Evolutionary conservation across 495 filamentous ascomycete genomes (phyloP), one percentile per base, ranked within the genome.

Genomic region (Tuber magnatum): DNA sequence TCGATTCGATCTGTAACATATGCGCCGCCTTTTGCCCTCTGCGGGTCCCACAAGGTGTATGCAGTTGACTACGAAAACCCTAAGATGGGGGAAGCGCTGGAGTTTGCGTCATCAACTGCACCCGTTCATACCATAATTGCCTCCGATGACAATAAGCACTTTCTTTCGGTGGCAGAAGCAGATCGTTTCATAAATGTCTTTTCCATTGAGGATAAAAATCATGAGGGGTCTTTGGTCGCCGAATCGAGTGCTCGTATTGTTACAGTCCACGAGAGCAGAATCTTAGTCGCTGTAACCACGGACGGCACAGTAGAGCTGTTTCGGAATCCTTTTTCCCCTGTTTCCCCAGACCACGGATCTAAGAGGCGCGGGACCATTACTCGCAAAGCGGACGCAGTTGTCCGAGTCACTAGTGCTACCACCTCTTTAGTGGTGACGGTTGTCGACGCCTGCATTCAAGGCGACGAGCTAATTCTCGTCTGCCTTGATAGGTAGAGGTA

Each of bases 401-500:
- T 90, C 71, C 87, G 85, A 75, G 84, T 90, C 9, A 82, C 84
- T 9, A 83, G 85, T n/a, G 85, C 86, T n/a, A 85, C 85, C n/a
- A 83, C 82, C 18, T 83, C 82, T n/a, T 81, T 83, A 38, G 78
- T 82, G 8, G 82, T 84, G 40, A 82, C 85, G 0, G 82, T 89
- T 6, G 84, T 88, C 16, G 84, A 86, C 73, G 84, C 83, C 5
- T 81, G 84, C 0, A 86, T 90, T 79, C 86, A 88, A 71, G 86
- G 84, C 16, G 83, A 85, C 1, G 84, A 87, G 18, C 79, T 89
- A 40, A 78, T 89, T 61, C 39, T 82, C 43, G 88, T 85, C 22
- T 89, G 86, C 83, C 84, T 86, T 9, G 88, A 76, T 3, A 99
- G 89, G 82, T 99, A 99, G 44, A 97, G 91, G 83, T 98, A 97